Evolutionary conservation across 2,329 filamentous ascomycete genomes (phyloP).

Genomic region (Chrysoporthe deuterocubensis): DNA sequence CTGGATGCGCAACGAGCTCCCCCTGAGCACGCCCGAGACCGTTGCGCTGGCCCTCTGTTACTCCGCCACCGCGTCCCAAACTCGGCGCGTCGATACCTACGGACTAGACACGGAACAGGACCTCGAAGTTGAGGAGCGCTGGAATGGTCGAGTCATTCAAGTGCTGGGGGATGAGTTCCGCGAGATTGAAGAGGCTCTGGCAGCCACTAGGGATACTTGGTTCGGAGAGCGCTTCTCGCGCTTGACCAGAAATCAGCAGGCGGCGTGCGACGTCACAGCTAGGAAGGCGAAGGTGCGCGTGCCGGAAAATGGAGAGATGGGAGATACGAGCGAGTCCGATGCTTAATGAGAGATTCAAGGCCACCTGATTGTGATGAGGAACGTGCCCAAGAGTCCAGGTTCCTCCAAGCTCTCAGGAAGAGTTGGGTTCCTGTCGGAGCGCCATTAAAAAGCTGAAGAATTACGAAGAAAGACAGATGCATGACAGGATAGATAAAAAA

Average conservation of each 20-base stretch:
- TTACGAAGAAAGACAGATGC: too few relatives aligned
- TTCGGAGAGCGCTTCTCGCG: slow-evolving; percentile 8
- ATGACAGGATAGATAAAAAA: too few relatives aligned
- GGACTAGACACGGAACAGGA: background rate
- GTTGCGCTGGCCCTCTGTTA: slow-evolving; percentile 7
- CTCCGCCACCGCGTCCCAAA: background rate
- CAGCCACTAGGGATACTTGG: background rate
- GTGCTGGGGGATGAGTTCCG: slow-evolving; percentile 14
- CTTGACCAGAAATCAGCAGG: slow-evolving; percentile 5
- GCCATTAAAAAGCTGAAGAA: too few relatives aligned
- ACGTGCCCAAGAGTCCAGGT: background rate
- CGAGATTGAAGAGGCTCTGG: slow-evolving; percentile 8
- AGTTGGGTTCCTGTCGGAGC: too few relatives aligned
- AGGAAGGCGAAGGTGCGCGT: slow-evolving; percentile 8
- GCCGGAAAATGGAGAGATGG: background rate
- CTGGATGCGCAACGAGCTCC: slow-evolving; percentile 16
- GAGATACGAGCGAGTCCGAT: slow-evolving; percentile 9
- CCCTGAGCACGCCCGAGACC: slow-evolving; percentile 4
- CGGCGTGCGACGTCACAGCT: slow-evolving; percentile 11
- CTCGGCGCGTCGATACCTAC: slow-evolving; percentile 7
- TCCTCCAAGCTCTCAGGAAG: too few relatives aligned
- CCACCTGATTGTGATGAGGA: background rate
- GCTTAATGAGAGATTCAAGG: background rate
- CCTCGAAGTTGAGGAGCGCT: background rate
- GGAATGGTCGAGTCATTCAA: slow-evolving; percentile 18